phyloP scores from a whole-genome alignment of 176 grass and related monocot species.

The Canna indica region DNA sequence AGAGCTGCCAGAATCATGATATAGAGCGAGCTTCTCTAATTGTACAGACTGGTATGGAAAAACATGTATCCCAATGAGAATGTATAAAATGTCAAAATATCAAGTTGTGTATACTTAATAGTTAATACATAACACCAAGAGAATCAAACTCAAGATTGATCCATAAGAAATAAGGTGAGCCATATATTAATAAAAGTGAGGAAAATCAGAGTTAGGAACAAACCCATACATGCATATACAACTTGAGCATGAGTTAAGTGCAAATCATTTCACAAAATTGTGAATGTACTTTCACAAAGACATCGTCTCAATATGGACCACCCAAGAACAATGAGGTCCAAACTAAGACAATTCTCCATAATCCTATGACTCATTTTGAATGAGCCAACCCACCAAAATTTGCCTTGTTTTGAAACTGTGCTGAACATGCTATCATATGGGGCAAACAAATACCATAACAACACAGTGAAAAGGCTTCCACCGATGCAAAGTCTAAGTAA shows the following conservation, averaged over 20 bases:
- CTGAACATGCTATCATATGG: neutral
- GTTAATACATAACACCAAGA: neutral
- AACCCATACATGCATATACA: neutral
- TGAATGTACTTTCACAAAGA: neutral
- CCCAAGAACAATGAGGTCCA: neutral
- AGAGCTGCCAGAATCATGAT: constrained; percentile 79
- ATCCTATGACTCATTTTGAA: neutral
- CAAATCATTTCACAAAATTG: neutral
- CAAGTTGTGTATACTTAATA: neutral
- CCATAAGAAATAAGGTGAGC: neutral
- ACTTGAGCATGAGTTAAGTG: neutral
- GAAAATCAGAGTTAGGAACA: neutral
- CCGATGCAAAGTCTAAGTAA: too few relatives aligned
- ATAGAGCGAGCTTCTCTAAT: constrained; percentile 74
- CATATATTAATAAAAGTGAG: neutral
- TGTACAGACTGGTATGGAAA: constrained; percentile 60
- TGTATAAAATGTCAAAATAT: neutral
- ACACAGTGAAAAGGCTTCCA: too few relatives aligned
- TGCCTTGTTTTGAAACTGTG: neutral
- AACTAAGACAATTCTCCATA: neutral
- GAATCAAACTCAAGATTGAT: neutral
- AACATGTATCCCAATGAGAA: constrained; percentile 7
- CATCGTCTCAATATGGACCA: neutral
- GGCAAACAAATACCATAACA: too few relatives aligned
- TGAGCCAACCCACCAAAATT: neutral